Conservation (phyloP, 1,284 basidiomycete species). For the Microbotryum saponariae region DNA sequence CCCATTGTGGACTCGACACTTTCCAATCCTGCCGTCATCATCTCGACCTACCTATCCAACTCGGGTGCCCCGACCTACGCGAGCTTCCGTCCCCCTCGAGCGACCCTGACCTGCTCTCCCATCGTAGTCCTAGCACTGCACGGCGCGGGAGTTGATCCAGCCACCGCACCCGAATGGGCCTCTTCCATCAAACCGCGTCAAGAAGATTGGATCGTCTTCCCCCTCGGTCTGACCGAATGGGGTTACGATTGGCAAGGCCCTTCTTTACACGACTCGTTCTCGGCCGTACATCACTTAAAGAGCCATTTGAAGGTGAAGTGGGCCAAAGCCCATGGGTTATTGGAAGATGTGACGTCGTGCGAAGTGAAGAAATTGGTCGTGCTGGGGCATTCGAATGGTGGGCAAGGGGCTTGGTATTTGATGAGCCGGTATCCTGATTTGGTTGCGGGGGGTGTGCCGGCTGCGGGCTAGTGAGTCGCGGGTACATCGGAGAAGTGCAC, state of each 20-base stretch:
- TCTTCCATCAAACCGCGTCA: constrained; percentile 53
- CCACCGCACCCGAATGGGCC: constrained; percentile 52
- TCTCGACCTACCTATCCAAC: constrained; percentile 52
- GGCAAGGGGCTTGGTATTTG: constrained; percentile 78
- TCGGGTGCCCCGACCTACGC: constrained; percentile 54
- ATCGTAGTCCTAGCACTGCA: constrained; percentile 68
- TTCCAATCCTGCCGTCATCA: constrained; percentile 47
- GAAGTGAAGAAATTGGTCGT: constrained; percentile 51
- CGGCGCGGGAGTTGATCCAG: constrained; percentile 62
- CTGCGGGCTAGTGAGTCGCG: constrained; percentile 14
- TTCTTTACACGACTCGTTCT: constrained; percentile 56
- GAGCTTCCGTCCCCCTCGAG: constrained; percentile 51
- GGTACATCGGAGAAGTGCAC: too few relatives aligned
- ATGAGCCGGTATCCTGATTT: constrained; percentile 68
- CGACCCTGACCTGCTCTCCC: constrained; percentile 30
- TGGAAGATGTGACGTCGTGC: not conserved
- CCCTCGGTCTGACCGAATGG: constrained; percentile 60
- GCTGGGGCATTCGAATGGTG: constrained; percentile 86
- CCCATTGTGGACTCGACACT: constrained; percentile 37
- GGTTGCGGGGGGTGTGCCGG: constrained; percentile 48
- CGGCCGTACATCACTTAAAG: constrained; percentile 51
- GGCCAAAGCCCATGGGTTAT: constrained; percentile 6
- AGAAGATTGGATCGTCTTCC: constrained; percentile 61
- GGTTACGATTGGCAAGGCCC: constrained; percentile 80
- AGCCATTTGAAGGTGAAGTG: constrained; percentile 14